A percentile compares a stretch with the other conserved stretches of the same genome.
phyloP scores from a whole-genome alignment of 192 early-diverging fungal genomes.

The Coemansia sp. region DNA sequence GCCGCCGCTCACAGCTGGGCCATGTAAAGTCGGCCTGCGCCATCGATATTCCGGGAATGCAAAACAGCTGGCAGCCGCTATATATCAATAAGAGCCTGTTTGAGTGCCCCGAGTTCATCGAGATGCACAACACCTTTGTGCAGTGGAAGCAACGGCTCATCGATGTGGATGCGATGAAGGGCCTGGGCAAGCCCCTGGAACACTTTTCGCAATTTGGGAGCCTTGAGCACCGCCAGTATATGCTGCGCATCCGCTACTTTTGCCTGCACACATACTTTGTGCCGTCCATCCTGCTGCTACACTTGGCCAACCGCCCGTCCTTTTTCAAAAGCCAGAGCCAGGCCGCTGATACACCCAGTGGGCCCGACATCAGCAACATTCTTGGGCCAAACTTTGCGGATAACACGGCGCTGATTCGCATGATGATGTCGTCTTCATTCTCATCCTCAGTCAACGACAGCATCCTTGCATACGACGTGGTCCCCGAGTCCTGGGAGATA shows the following conservation, averaged over 20 bases:
- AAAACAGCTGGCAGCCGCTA: neutral
- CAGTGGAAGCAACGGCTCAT: conserved; percentile 19
- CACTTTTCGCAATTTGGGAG: conserved; percentile 24
- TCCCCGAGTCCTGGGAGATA: conserved; percentile 31
- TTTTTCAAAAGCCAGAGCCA: conserved; percentile 12
- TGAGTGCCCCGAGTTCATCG: conserved; percentile 24
- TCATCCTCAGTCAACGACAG: conserved; percentile 23
- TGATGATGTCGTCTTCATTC: conserved; percentile 26
- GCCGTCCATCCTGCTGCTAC: conserved; percentile 16
- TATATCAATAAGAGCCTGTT: conserved; percentile 10
- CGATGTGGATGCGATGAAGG: conserved; percentile 4
- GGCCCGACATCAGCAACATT: neutral
- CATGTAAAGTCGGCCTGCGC: neutral
- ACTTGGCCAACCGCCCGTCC: conserved; percentile 38
- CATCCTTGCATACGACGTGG: conserved; percentile 32
- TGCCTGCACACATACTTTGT: conserved; percentile 26
- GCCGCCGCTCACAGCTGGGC: conserved; percentile 1
- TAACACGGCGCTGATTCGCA: conserved; percentile 20
- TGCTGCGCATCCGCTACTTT: conserved; percentile 35
- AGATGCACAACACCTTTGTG: conserved; percentile 8
- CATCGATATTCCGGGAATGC: neutral
- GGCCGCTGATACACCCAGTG: neutral
- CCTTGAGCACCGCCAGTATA: conserved; percentile 15
- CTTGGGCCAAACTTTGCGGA: conserved; percentile 8
- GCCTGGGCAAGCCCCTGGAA: neutral